Evolutionary conservation across 441 rosid genomes (phyloP).

Genomic region (Pelargonium australe): DNA sequence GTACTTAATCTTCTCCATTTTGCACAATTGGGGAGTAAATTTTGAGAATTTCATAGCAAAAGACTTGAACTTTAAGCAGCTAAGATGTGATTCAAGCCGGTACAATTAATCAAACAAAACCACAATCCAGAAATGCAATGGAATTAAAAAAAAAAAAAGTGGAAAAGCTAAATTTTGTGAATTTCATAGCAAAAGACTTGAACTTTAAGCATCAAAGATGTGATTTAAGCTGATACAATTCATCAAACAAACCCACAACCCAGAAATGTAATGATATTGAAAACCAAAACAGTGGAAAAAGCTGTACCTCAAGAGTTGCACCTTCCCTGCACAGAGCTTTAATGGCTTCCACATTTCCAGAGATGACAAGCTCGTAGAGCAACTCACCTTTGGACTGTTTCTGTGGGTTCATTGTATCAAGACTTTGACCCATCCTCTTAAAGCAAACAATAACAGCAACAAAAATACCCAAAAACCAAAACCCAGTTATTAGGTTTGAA

Average conservation of each 20-base stretch:
- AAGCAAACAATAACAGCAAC: neutral
- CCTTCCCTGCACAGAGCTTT: conserved; percentile 39
- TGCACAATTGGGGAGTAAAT: neutral
- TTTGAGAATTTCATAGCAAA: neutral
- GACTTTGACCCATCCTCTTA: conserved; percentile 33
- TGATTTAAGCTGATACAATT: neutral
- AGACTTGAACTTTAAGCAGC: neutral
- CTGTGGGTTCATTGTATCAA: conserved; percentile 35
- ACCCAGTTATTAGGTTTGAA: neutral
- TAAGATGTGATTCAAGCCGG: neutral
- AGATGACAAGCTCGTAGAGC: conserved; percentile 31
- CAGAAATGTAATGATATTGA: neutral
- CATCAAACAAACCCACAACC: neutral
- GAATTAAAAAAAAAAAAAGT: neutral
- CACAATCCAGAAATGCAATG: neutral
- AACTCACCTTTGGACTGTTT: conserved; percentile 43
- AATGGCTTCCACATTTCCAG: conserved; percentile 40
- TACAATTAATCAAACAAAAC: neutral
- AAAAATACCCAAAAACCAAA: neutral
- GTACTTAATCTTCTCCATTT: too few relatives aligned
- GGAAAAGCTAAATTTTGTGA: neutral
- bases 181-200: neutral
- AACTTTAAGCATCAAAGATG: neutral
- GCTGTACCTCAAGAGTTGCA: conserved; percentile 45
- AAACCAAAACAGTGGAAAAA: neutral